phyloP scores from a whole-genome alignment of 208 protist genomes.

The Ichthyophonus hoferi region DNA sequence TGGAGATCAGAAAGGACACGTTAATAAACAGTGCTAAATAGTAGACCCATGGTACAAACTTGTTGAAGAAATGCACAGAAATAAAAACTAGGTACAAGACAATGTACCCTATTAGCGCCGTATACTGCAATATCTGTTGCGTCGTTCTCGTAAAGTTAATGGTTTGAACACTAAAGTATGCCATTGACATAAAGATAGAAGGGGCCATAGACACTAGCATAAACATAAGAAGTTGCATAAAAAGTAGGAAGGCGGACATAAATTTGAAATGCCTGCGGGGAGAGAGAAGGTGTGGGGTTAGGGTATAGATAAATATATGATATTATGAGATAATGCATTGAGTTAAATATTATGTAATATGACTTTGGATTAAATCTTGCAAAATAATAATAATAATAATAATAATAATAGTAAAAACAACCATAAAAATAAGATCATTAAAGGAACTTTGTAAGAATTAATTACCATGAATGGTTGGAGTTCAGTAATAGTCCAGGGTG shows the following conservation, averaged over 20 bases:
- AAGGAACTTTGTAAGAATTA: too few species aligned
- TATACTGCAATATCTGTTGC: neutral
- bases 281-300: neutral
- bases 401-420: too few species aligned
- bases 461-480: neutral
- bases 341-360: too few species aligned
- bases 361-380: too few species aligned
- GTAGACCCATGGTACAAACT: neutral
- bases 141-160: neutral
- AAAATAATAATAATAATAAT: too few species aligned
- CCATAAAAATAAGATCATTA: too few species aligned
- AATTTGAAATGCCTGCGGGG: neutral
- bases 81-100: neutral
- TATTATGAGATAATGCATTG: neutral
- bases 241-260: neutral
- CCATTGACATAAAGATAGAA: neutral
- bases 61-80: neutral
- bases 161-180: neutral
- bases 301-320: neutral
- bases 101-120: neutral
- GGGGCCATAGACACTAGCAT: neutral
- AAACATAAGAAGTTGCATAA: slow-evolving; percentile 1
- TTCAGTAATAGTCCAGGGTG: neutral
- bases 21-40: neutral
- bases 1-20: neutral